Percentiles rank a stretch among this genome's conserved stretches.
Conservation (phyloP, 192 early-diverging fungal species). For the Entomortierella parvispora region DNA sequence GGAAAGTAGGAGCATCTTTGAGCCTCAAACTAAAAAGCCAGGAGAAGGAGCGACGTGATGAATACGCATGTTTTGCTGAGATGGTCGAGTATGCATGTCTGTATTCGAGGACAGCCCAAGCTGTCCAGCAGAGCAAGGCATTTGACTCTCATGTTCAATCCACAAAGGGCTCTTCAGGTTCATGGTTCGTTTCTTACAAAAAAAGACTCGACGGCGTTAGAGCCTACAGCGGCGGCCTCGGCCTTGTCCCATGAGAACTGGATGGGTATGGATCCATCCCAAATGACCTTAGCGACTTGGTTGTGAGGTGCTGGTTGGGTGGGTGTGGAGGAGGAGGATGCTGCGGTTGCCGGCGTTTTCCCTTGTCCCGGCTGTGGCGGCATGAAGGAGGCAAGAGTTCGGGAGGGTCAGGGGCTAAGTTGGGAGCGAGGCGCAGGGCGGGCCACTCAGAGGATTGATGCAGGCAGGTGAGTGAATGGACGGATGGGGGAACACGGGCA, state of each 20-base stretch:
- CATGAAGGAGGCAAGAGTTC: conserved; percentile 18
- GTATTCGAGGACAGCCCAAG: too few relatives aligned
- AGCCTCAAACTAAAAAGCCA: conserved; percentile 57
- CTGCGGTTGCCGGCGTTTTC: conserved; percentile 34
- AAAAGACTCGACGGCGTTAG: conserved; percentile 45
- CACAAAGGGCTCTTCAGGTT: too few relatives aligned
- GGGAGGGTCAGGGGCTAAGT: neutral
- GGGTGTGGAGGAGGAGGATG: conserved; percentile 17
- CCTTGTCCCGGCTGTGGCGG: conserved; percentile 44
- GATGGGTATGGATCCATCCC: conserved; percentile 59
- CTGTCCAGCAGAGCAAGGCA: too few relatives aligned
- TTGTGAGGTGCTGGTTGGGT: conserved; percentile 51
- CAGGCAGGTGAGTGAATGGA: neutral
- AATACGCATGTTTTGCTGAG: neutral
- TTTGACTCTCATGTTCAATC: too few relatives aligned
- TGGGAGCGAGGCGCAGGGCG: neutral
- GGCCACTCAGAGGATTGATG: neutral
- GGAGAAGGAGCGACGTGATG: neutral
- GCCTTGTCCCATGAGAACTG: conserved; percentile 52
- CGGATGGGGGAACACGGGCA: neutral
- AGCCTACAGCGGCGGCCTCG: conserved; percentile 48
- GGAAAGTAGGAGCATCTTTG: conserved; percentile 69
- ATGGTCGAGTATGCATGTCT: neutral
- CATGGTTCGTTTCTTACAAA: conserved; percentile 35
- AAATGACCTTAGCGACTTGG: conserved; percentile 56